Base-by-base conservation (phyloP, 2,329 filamentous ascomycete species). In the Pseudocercospora crystallina region DNA sequence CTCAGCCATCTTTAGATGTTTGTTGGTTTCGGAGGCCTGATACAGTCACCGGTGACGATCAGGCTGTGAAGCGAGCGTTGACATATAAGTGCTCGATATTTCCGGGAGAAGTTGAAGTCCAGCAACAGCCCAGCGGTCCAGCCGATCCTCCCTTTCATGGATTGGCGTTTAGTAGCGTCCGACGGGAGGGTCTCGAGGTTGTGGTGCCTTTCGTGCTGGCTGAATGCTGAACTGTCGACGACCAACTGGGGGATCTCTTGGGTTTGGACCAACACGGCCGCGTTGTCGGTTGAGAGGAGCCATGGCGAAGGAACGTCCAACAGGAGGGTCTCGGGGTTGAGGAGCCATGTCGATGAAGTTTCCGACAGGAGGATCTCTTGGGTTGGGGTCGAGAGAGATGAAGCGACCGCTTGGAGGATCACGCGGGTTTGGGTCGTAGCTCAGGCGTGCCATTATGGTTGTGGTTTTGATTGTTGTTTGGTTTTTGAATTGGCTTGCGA, bases 121-220 rank as follows among this genome's bases (percentile, higher is more conserved):
- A 26, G 20, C 20, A 26, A 26, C 20, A 26, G 20, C 20, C 47
- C 47, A 44, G 47, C 47, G 47, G 47, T 13, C 47, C 47, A 39
- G 47, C 40, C 47, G 40, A 39, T 35, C 31, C 47, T 40, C 47
- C 26, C 40, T 30, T 39, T 33, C 12, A 34, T 32, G 12, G 14
- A 5, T 4, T 11, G 30, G 15, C 40, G 12, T 29, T 44, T 37
- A 50, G 41, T 34, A 35, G 32, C 47, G 47, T 26, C 40, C 42
- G 14, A 38, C 37, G n/a, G 43, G 43, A 13, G 43, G 43, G 34
- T 46, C 43, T 9, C 43, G 43, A 31, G 34, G 32, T 36, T 36
- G 32, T 11, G 43, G 43, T 12, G 15, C 43, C 30, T 20, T 34
- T 10, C 20, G 34, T 14, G 17, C 33, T 11, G 30, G 43, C 33